A percentile compares a stretch with the other conserved stretches of the same genome.
Evolutionary conservation across 140 eudicot genomes (phyloP).

Genomic region (Senecio squalidus): DNA sequence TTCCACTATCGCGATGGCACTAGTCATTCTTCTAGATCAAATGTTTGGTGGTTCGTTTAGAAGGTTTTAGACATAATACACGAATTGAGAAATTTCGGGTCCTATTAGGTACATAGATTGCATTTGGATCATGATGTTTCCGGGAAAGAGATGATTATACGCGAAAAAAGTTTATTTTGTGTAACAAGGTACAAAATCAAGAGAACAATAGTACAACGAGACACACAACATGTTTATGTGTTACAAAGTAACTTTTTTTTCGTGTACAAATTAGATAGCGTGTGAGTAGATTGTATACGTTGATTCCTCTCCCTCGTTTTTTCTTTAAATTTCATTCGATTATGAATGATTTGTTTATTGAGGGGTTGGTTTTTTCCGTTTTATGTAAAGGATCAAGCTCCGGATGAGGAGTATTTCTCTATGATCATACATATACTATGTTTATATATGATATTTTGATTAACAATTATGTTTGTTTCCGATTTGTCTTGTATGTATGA

Average conservation of each 20-base stretch:
- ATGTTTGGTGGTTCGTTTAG: conserved; percentile 56
- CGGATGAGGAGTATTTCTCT: conserved; percentile 15
- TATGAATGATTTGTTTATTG: conserved; percentile 4
- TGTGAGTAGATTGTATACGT: conserved; percentile 1
- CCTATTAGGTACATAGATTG: conserved; percentile 16
- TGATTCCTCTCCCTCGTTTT: conserved; percentile 17
- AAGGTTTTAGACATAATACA: conserved; percentile 6
- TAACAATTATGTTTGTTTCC: neutral
- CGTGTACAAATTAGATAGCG: neutral
- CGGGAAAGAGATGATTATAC: too few species aligned
- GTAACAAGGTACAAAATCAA: too few species aligned
- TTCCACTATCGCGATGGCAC: conserved; percentile 49
- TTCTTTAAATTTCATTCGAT: conserved; percentile 7
- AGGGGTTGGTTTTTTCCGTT: conserved; percentile 31
- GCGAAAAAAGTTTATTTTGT: too few species aligned
- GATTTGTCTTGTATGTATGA: neutral
- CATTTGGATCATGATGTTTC: conserved; percentile 17
- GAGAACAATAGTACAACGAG: too few species aligned
- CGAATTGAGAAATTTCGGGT: neutral
- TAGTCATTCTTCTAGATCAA: conserved; percentile 64
- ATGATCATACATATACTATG: neutral
- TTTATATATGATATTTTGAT: conserved; percentile 1
- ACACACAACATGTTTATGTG: too few species aligned
- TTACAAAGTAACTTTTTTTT: neutral
- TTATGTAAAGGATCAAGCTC: conserved; percentile 33